Evolutionary conservation across 495 filamentous ascomycete genomes (phyloP).

Genomic region (Aspergillus wentii): DNA sequence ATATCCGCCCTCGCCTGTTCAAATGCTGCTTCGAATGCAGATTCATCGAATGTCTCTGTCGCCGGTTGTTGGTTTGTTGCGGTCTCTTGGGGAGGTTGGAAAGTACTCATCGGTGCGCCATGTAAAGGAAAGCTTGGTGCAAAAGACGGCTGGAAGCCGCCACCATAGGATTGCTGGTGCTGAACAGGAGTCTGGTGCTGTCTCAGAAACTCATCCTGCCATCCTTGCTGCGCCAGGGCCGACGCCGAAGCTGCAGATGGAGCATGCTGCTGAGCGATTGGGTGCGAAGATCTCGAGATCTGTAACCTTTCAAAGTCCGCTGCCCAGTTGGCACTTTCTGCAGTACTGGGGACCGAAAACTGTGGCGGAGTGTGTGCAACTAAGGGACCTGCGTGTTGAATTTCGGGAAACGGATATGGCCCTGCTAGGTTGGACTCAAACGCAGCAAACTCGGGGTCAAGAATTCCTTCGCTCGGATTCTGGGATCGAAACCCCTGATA

Average conservation of each 20-base stretch:
- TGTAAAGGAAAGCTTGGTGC: slow-evolving; percentile 22
- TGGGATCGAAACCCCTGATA: slow-evolving; percentile 60
- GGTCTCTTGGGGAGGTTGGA: slow-evolving; percentile 20
- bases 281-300: slow-evolving; percentile 31
- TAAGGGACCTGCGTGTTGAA: slow-evolving; percentile 29
- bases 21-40: slow-evolving; percentile 61
- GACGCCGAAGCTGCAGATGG: slow-evolving; percentile 24
- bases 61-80: slow-evolving; percentile 12
- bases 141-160: slow-evolving; percentile 30
- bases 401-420: slow-evolving; percentile 20
- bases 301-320: slow-evolving; percentile 47
- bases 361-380: slow-evolving; percentile 14
- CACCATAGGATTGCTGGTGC: slow-evolving; percentile 18
- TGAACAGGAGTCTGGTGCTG: slow-evolving; percentile 23
- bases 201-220: slow-evolving; percentile 52
- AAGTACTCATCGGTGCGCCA: slow-evolving; percentile 16
- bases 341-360: slow-evolving; percentile 7
- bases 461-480: slow-evolving; percentile 45
- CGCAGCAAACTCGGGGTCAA: slow-evolving; percentile 67
- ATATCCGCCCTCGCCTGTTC: slow-evolving; percentile 41
- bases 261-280: slow-evolving; percentile 28
- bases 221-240: slow-evolving; percentile 28
- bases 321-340: slow-evolving; percentile 34
- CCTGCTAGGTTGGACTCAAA: slow-evolving; percentile 54
- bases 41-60: slow-evolving; percentile 48